Conservation (phyloP, 805 yeast species). For the Kodamaea laetipori region DNA sequence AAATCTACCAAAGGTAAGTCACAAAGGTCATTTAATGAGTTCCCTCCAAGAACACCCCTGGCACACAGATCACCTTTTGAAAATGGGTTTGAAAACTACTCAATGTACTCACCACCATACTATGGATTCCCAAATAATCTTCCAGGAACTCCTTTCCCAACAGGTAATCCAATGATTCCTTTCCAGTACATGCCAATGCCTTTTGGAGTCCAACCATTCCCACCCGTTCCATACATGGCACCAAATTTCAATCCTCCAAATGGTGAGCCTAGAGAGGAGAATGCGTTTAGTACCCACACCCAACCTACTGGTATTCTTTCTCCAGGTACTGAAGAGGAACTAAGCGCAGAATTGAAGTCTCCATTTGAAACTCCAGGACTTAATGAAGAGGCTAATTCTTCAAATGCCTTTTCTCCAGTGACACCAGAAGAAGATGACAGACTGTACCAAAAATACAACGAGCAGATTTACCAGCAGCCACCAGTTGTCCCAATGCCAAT, state of each 20-base stretch:
- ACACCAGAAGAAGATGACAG: slow-evolving; percentile 3
- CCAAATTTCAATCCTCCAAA: neutral
- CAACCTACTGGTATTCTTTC: neutral
- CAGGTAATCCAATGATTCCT: neutral
- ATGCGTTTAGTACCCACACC: neutral
- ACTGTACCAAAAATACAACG: neutral
- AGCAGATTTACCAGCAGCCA: neutral
- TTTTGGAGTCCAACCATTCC: neutral
- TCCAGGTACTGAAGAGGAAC: neutral
- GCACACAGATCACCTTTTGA: neutral
- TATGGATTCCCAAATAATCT: neutral
- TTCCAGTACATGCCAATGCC: slow-evolving; percentile 7
- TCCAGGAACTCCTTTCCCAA: slow-evolving; percentile 5
- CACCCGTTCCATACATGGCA: neutral
- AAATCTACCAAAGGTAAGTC: no score
- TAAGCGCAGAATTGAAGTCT: slow-evolving; percentile 1
- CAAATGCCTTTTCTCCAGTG: neutral
- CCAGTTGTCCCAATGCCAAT: slow-evolving; percentile 4
- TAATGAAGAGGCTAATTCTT: neutral
- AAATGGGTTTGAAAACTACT: neutral
- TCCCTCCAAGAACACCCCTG: neutral
- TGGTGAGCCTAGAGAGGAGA: no score
- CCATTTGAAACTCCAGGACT: neutral
- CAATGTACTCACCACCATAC: neutral
- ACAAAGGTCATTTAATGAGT: no score